These are phyloP conservation scores for Gracilariopsis chorda DNA, from an alignment of 23 red algal species.

Conservation along the genomic window DNA sequence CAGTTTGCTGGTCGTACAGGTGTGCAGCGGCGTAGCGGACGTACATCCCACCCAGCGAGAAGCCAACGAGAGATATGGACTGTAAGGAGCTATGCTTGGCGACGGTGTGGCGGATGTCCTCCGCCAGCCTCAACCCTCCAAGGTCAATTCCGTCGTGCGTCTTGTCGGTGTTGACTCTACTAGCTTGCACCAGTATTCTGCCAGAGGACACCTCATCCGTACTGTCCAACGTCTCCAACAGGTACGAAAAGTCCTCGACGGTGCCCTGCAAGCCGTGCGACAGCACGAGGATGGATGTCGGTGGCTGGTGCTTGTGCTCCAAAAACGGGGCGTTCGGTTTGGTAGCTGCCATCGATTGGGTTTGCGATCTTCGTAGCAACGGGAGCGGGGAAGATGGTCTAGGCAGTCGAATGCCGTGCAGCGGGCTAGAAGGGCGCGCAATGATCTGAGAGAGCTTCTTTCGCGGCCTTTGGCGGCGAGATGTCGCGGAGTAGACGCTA, in stretches of 20 bases:
- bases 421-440: no score
- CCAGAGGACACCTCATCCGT: not conserved
- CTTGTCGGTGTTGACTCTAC: slow-evolving; percentile 51
- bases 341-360: no score
- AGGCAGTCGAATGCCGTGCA: no score
- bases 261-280: slow-evolving; percentile 73
- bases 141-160: slow-evolving; percentile 67
- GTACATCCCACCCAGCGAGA: slow-evolving; percentile 68
- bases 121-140: slow-evolving; percentile 53
- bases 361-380: no score
- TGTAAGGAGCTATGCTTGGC: not conserved
- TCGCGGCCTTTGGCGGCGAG: no score
- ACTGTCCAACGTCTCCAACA: not conserved
- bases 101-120: slow-evolving; percentile 44
- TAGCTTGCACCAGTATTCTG: slow-evolving; percentile 35
- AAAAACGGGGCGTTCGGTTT: no score
- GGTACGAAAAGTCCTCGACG: slow-evolving; percentile 58
- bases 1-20: slow-evolving; percentile 17
- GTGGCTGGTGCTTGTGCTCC: no score
- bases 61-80: slow-evolving; percentile 64
- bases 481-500: no score
- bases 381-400: no score
- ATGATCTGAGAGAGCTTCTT: no score
- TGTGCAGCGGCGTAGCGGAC: slow-evolving; percentile 61
- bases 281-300: slow-evolving; percentile 40